These are phyloP conservation scores for Tylopilus felleus DNA, from an alignment of 768 basidiomycete genomes.

Conservation along the genomic window DNA sequence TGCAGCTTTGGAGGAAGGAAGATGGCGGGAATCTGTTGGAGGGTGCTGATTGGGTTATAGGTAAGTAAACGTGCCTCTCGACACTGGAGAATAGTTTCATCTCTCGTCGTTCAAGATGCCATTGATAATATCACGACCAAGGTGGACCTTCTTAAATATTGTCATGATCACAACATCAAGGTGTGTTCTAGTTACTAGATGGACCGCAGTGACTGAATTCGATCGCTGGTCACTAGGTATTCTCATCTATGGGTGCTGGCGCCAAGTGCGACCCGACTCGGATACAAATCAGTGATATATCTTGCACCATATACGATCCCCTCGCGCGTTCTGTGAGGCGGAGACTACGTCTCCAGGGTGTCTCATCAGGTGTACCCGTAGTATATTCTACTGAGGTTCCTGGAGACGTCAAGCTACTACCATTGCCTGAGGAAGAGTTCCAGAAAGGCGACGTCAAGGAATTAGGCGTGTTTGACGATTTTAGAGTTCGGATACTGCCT, in stretches of 20 bases:
- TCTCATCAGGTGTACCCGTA: constrained; percentile 70
- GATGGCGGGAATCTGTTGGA: constrained; percentile 70
- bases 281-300: constrained; percentile 94
- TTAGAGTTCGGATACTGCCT: constrained; percentile 89
- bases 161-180: constrained; percentile 75
- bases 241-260: constrained; percentile 96
- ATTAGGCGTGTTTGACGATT: constrained; percentile 86
- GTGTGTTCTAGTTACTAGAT: constrained; percentile 33
- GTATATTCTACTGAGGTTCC: constrained; percentile 97
- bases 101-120: constrained; percentile 56
- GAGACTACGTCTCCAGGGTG: constrained; percentile 62
- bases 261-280: constrained; percentile 94
- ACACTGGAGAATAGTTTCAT: constrained; percentile 4
- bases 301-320: constrained; percentile 89
- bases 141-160: constrained; percentile 89
- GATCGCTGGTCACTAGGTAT: constrained; percentile 50
- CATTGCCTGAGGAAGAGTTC: constrained; percentile 90
- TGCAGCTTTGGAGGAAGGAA: constrained; percentile 86
- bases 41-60: constrained; percentile 93
- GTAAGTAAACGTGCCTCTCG: constrained; percentile 37
- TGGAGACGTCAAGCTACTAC: constrained; percentile 81
- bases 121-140: constrained; percentile 98
- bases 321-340: constrained; percentile 88
- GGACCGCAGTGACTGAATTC: not conserved
- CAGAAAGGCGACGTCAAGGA: constrained; percentile 86